Percentiles rank a stretch among this genome's conserved stretches.
Evolutionary conservation across 2,329 filamentous ascomycete genomes (phyloP).

Genomic region (Botryotinia narcissicola): DNA sequence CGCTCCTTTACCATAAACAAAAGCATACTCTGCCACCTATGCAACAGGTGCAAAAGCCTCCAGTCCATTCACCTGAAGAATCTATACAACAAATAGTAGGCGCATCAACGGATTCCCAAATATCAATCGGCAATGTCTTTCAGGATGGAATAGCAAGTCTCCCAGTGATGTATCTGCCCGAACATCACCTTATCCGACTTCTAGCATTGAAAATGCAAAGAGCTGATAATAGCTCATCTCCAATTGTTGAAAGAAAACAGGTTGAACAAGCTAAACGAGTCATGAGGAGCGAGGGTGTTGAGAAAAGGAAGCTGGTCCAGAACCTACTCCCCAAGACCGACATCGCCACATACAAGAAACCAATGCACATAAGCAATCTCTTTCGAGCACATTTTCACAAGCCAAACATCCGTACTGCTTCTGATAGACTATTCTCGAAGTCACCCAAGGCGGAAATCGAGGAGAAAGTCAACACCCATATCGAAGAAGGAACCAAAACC

Average conservation of each 20-base stretch:
- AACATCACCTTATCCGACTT: background rate
- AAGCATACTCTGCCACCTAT: background rate
- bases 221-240: no score
- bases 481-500: no score
- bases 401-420: background rate
- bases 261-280: background rate
- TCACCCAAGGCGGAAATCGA: background rate
- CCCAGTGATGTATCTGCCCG: background rate
- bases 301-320: rapidly evolving
- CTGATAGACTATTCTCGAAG: background rate
- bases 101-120: background rate
- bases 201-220: background rate
- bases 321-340: background rate
- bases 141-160: background rate
- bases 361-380: background rate
- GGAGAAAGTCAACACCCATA: no score
- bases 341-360: background rate
- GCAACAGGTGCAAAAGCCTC: no score
- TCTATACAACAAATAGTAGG: background rate
- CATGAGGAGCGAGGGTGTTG: background rate
- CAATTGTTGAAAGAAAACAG: no score
- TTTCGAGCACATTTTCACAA: background rate
- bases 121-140: background rate
- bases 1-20: background rate
- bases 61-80: background rate